Base-by-base conservation (phyloP, 2,329 filamentous ascomycete species). In the Lasiodiplodia theobromae region DNA sequence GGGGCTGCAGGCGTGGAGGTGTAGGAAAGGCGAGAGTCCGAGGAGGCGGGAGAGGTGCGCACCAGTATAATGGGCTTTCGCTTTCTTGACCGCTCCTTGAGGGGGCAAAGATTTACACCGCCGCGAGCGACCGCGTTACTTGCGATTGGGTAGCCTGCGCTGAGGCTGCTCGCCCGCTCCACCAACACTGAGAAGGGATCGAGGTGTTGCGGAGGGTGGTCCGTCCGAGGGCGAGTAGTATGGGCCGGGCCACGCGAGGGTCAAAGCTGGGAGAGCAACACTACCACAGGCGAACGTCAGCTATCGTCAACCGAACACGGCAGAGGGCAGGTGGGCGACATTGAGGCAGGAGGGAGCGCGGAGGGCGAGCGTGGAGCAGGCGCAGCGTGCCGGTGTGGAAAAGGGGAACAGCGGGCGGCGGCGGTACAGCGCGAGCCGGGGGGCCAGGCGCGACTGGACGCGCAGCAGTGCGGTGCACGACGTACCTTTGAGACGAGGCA, bases 321-420 rank as follows among this genome's bases (percentile, higher is more conserved):
- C 23, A 21, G 53, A 57, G 51, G 49, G 49, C 52, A 44, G 51
- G 38, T 47, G 52, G n/a, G 58, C 57, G 18, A 47, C 44, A 64
- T 38, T 63, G 57, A 57, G 37, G 67, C 21, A n/a, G 44, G 23
- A 38, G 28, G 14, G 51, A 49, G 67, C 31, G 57, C 53, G 51
- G 49, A 49, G 47, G 49, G 58, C n/a, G 70, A 70, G 74, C 73
- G 67, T 74, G 75, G 74, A 73, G 74, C 75, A 74, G 74, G 53
- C 72, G 53, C 71, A 72, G 66, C 70, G 68, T 23, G 63, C 25
- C 64, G 57, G 68, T 47, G 60, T 70, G 64, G 76, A 78, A 79
- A 74, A 78, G 75, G 75, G 77, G 77, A 78, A 70, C 73, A 71
- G 75, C 74, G 73, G 75, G 73, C 74, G 69, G 70, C 6, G 34